Percentiles rank a stretch among this genome's conserved stretches.
These are phyloP conservation scores for Yamadazyma taylorii DNA, from an alignment of 1,139 yeast species.

Conservation along the genomic window DNA sequence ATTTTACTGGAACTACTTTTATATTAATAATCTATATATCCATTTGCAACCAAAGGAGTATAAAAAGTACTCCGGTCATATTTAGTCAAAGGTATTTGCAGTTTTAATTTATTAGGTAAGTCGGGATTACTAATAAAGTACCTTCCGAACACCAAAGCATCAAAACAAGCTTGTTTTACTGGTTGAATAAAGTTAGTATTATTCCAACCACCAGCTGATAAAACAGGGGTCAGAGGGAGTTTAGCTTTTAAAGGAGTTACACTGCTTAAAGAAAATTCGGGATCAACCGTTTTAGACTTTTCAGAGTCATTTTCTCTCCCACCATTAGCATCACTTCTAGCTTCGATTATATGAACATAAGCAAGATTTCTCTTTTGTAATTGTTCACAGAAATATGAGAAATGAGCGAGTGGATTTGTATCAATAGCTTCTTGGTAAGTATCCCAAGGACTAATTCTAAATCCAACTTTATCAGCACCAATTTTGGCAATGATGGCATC, in stretches of 20 bases:
- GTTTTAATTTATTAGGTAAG: slow-evolving; percentile 35
- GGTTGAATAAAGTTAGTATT: slow-evolving; percentile 6
- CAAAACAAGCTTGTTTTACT: slow-evolving; percentile 8
- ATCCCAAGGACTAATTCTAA: slow-evolving; percentile 29
- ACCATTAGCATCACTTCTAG: slow-evolving; percentile 21
- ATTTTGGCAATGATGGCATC: slow-evolving; percentile 47
- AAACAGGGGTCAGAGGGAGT: slow-evolving; percentile 17
- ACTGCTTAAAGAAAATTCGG: slow-evolving; percentile 13
- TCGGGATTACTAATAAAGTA: slow-evolving; percentile 52
- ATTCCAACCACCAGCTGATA: slow-evolving; percentile 18
- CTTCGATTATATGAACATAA: slow-evolving; percentile 24
- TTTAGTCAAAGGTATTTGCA: slow-evolving; percentile 13
- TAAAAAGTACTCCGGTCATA: slow-evolving; percentile 27
- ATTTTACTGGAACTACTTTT: no score
- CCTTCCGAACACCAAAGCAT: slow-evolving; percentile 43
- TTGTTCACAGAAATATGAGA: slow-evolving; percentile 17
- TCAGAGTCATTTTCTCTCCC: slow-evolving; percentile 18
- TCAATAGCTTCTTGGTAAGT: slow-evolving; percentile 14
- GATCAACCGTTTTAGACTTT: slow-evolving; percentile 6
- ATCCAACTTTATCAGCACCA: slow-evolving; percentile 23
- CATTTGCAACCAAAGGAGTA: slow-evolving; percentile 11
- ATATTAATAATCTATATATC: slow-evolving; percentile 11
- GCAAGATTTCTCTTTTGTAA: slow-evolving; percentile 22
- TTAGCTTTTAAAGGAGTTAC: slow-evolving; percentile 15
- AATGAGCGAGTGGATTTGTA: slow-evolving; percentile 17